These are phyloP conservation scores for Chamaecyparis obtusa DNA, from an alignment of 75 land plant species.

Conservation along the genomic window DNA sequence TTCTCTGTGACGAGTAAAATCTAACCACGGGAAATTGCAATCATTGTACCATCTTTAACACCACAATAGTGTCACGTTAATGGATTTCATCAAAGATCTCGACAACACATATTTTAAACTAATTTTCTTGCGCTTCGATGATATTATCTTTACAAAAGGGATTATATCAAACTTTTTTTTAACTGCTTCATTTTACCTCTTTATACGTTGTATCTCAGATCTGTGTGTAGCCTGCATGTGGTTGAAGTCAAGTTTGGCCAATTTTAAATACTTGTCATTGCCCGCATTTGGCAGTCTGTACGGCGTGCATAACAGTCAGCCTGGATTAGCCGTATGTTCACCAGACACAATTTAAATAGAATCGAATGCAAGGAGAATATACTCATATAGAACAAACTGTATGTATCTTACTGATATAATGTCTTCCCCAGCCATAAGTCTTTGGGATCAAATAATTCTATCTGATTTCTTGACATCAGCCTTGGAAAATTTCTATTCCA, in stretches of 20 bases:
- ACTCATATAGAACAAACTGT: no score
- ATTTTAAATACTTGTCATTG: constrained; percentile 52
- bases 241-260: constrained; percentile 68
- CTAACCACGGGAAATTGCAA: not conserved
- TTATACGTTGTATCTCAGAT: constrained; percentile 24
- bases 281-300: constrained; percentile 62
- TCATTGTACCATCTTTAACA: not conserved
- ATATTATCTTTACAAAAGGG: no score
- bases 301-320: not conserved
- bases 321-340: not conserved
- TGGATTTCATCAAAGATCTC: no score
- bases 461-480: no score
- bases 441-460: no score
- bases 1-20: not conserved
- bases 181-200: not conserved
- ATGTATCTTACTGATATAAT: no score
- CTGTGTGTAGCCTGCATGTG: constrained; percentile 45
- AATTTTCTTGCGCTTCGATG: no score
- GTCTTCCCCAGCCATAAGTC: no score
- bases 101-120: no score
- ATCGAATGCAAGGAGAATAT: no score
- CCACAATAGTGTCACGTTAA: not conserved
- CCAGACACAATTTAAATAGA: not conserved
- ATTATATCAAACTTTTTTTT: not conserved
- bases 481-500: no score